Conservation (phyloP, 1,284 basidiomycete species). For the Ceratobasidium sp. region DNA sequence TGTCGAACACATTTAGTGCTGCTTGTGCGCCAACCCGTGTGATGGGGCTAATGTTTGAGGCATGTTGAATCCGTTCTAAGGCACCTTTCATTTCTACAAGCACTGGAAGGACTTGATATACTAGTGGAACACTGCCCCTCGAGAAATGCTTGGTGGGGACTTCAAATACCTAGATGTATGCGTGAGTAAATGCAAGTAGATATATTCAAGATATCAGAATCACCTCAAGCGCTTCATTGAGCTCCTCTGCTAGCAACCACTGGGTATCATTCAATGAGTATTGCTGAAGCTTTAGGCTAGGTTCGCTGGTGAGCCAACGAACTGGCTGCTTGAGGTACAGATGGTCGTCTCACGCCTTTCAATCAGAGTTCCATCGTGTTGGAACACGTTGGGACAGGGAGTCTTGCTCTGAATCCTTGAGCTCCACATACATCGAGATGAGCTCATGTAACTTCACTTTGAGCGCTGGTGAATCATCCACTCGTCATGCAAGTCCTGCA, state of each 20-base stretch:
- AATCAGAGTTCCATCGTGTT: conserved; percentile 21
- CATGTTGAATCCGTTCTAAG: not conserved
- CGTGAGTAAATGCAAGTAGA: too few species aligned
- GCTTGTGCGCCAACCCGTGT: conserved; percentile 26
- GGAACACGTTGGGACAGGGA: not conserved
- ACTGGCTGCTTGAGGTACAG: conserved; percentile 17
- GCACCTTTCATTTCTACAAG: conserved; percentile 1
- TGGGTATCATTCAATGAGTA: not conserved
- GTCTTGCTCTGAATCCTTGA: conserved; percentile 1
- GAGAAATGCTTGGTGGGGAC: conserved; percentile 20
- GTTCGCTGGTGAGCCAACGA: conserved; percentile 2
- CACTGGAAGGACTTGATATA: conserved; percentile 8
- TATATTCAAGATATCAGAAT: too few species aligned
- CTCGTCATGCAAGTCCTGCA: not conserved
- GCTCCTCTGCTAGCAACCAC: conserved; percentile 11
- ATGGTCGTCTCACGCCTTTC: conserved; percentile 7
- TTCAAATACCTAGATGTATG: conserved; percentile 32
- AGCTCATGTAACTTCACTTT: conserved; percentile 19
- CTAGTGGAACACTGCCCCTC: not conserved
- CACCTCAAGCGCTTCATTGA: conserved; percentile 27
- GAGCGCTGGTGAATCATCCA: conserved; percentile 1
- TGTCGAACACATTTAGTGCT: conserved; percentile 28
- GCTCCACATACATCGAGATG: not conserved
- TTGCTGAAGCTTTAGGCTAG: not conserved
- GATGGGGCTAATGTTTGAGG: not conserved